Conservation (phyloP, 129 eudicot species). For the Flaveria ramosissima region DNA sequence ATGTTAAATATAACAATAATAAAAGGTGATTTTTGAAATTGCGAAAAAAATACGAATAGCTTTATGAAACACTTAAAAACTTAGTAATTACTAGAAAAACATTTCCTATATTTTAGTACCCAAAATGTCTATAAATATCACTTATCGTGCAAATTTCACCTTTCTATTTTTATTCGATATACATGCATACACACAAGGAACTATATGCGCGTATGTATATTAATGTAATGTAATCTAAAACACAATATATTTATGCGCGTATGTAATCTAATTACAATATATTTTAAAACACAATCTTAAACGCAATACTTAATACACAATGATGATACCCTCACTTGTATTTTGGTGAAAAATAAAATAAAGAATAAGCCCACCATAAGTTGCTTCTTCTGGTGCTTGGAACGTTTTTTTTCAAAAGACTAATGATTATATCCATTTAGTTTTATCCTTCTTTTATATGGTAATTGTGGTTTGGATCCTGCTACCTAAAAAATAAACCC, state of each 20-base stretch:
- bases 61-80: too few species aligned
- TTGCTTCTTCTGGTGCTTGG: conserved; percentile 16
- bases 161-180: too few species aligned
- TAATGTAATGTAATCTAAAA: background rate
- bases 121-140: too few species aligned
- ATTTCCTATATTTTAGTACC: too few species aligned
- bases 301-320: background rate
- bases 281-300: background rate
- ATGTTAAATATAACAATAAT: too few species aligned
- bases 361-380: conserved; percentile 8
- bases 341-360: background rate
- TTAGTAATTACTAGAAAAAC: too few species aligned
- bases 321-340: conserved; percentile 5
- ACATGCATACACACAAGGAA: too few species aligned
- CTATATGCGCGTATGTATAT: too few species aligned
- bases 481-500: background rate
- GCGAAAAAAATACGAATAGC: too few species aligned
- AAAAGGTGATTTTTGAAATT: too few species aligned
- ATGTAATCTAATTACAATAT: background rate
- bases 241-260: too few species aligned
- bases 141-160: too few species aligned
- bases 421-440: conserved; percentile 20
- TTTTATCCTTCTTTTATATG: background rate
- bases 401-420: background rate
- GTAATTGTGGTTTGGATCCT: background rate